Percentiles rank a stretch among this genome's conserved stretches.
Conservation (phyloP, 1,139 yeast species). For the Spathaspora sp. region DNA sequence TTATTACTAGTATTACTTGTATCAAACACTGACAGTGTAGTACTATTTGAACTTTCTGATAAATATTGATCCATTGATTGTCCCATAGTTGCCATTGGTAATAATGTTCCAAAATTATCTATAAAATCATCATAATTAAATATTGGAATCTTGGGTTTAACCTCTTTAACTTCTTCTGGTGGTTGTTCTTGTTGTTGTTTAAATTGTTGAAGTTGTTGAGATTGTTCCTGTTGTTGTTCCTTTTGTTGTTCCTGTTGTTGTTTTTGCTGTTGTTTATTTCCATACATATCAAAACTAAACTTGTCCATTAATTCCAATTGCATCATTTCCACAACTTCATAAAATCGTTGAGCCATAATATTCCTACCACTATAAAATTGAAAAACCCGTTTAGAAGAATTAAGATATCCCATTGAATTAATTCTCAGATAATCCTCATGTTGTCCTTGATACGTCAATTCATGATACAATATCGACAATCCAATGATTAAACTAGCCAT, state of each 20-base stretch:
- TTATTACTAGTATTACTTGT: too few relatives aligned
- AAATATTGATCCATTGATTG: slow-evolving; percentile 5
- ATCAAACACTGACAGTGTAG: not conserved
- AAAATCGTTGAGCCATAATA: slow-evolving; percentile 12
- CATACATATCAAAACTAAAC: slow-evolving; percentile 11
- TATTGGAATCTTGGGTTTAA: not conserved
- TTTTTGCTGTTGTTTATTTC: slow-evolving; percentile 6
- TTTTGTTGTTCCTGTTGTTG: not conserved
- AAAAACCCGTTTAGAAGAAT: slow-evolving; percentile 13
- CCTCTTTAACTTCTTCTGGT: not conserved
- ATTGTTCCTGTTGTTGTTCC: not conserved
- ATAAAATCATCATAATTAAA: slow-evolving; percentile 15
- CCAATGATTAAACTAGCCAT: slow-evolving; percentile 16
- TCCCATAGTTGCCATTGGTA: slow-evolving; percentile 12
- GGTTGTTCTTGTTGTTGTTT: not conserved
- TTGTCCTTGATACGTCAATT: slow-evolving; percentile 6
- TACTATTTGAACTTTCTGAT: not conserved
- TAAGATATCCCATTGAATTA: slow-evolving; percentile 13
- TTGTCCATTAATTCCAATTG: slow-evolving; percentile 13
- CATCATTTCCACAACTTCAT: slow-evolving; percentile 12
- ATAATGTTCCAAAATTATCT: slow-evolving; percentile 12
- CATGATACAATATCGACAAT: slow-evolving; percentile 13
- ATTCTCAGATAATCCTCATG: slow-evolving; percentile 9
- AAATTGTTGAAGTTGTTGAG: not conserved
- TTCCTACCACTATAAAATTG: slow-evolving; percentile 12